These are phyloP conservation scores for Linum tenue DNA, from an alignment of 345 rosid species.

Conservation along the genomic window DNA sequence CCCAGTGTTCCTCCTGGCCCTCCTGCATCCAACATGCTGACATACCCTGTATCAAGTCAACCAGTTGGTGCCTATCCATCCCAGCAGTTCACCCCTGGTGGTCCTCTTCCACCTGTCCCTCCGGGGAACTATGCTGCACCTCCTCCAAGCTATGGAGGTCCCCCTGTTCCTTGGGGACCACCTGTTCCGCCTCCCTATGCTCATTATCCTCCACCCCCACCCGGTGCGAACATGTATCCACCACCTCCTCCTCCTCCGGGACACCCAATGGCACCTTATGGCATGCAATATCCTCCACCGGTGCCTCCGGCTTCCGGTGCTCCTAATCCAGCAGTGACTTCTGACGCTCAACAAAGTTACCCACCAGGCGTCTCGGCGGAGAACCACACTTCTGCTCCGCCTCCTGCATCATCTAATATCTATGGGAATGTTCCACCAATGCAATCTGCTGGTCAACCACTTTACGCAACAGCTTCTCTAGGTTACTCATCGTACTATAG, in stretches of 20 bases:
- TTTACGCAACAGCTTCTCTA: conserved; percentile 42
- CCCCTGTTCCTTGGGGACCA: conserved; percentile 89
- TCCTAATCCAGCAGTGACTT: conserved; percentile 27
- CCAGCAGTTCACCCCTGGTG: conserved; percentile 66
- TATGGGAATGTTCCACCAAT: conserved; percentile 42
- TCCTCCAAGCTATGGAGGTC: conserved; percentile 19
- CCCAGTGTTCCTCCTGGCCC: conserved; percentile 82
- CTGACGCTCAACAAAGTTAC: conserved; percentile 68
- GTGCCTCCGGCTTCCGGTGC: background rate
- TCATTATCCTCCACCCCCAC: conserved; percentile 62
- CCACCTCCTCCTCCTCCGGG: conserved; percentile 42
- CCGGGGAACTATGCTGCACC: conserved; percentile 43
- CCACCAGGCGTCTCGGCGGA: conserved; percentile 92
- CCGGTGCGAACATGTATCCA: conserved; percentile 61
- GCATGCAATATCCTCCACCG: conserved; percentile 57
- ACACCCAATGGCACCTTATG: conserved; percentile 87
- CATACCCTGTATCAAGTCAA: conserved; percentile 53
- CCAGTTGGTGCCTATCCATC: conserved; percentile 69
- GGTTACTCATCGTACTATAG: conserved; percentile 68
- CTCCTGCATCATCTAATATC: conserved; percentile 35
- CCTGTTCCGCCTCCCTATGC: conserved; percentile 69
- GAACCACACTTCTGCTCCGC: conserved; percentile 38
- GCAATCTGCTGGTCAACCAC: conserved; percentile 28
- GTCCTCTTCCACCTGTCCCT: conserved; percentile 52
- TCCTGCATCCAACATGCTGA: conserved; percentile 44